Conservation (phyloP, 306 rosid species). For the Coriaria nepalensis region DNA sequence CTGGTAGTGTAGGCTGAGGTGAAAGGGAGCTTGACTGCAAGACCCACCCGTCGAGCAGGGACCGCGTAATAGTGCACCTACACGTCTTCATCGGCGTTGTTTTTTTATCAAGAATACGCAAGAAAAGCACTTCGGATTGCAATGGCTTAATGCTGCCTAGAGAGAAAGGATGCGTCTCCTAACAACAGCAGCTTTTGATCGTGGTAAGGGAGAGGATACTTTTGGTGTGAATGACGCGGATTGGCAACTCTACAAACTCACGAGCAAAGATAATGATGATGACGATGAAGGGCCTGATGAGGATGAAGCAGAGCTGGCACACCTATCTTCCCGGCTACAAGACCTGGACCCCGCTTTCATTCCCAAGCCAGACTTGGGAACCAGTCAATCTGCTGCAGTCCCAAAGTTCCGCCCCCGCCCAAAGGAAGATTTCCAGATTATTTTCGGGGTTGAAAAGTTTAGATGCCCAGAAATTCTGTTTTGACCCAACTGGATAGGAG, state of each 20-base stretch:
- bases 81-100: no score
- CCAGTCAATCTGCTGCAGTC: constrained; percentile 40
- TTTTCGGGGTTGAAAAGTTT: constrained; percentile 78
- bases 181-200: constrained; percentile 95
- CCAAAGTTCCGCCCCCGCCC: constrained; percentile 53
- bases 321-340: constrained; percentile 68
- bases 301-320: constrained; percentile 59
- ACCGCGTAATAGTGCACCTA: no score
- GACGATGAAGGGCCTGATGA: constrained; percentile 70
- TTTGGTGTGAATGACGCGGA: constrained; percentile 89
- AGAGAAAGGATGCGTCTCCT: constrained; percentile 97
- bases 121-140: no score
- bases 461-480: constrained; percentile 89
- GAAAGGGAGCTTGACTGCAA: no score
- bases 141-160: constrained; percentile 84
- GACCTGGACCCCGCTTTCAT: constrained; percentile 78
- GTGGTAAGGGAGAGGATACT: constrained; percentile 90
- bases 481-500: constrained; percentile 79
- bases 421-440: constrained; percentile 71
- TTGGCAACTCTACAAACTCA: constrained; percentile 88
- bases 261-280: constrained; percentile 60
- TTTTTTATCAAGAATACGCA: no score
- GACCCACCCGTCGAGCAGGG: no score
- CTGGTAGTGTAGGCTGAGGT: constrained; percentile 79
- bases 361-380: constrained; percentile 48